A percentile compares a stretch with the other conserved stretches of the same genome.
phyloP scores from a whole-genome alignment of 2,329 filamentous ascomycete genomes.

The Stachybotrys chartarum region DNA sequence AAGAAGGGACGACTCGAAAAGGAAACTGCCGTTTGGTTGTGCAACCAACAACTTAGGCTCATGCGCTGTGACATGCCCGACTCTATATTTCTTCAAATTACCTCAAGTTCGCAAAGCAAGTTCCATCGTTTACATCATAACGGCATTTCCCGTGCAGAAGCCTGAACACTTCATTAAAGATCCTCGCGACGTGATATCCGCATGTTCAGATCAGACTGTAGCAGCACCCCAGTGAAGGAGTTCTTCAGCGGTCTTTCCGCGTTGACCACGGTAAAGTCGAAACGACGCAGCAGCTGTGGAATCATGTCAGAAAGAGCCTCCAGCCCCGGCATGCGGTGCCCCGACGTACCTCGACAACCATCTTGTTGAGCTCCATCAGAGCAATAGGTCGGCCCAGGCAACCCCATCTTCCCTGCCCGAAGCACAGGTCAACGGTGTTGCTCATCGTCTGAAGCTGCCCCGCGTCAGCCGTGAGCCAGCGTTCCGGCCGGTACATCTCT shows the following conservation, averaged over 20 bases:
- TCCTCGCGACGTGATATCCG: neutral
- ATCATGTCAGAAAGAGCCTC: neutral
- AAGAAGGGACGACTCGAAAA: no score
- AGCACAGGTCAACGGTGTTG: constrained; percentile 32
- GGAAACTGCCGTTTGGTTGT: no score
- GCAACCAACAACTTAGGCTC: neutral
- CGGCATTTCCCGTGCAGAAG: neutral
- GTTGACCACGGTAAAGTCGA: constrained; percentile 8
- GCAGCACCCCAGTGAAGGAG: neutral
- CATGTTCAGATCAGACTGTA: neutral
- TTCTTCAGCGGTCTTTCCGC: constrained; percentile 5
- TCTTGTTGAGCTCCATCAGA: constrained; percentile 34
- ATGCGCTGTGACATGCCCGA: neutral
- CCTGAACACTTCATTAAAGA: neutral
- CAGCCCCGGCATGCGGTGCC: neutral
- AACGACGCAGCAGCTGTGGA: constrained; percentile 8
- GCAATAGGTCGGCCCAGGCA: constrained; percentile 39
- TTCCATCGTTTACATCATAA: neutral
- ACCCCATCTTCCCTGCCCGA: constrained; percentile 33
- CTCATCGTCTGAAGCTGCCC: constrained; percentile 26
- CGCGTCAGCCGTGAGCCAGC: constrained; percentile 35
- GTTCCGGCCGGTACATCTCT: constrained; percentile 37
- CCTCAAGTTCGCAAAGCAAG: neutral
- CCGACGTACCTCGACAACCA: constrained; percentile 29
- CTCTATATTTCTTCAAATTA: neutral